Percentiles rank a stretch among this genome's conserved stretches.
Evolutionary conservation across 2,329 filamentous ascomycete species (phyloP).

Genomic region (Diplodia mutila): DNA sequence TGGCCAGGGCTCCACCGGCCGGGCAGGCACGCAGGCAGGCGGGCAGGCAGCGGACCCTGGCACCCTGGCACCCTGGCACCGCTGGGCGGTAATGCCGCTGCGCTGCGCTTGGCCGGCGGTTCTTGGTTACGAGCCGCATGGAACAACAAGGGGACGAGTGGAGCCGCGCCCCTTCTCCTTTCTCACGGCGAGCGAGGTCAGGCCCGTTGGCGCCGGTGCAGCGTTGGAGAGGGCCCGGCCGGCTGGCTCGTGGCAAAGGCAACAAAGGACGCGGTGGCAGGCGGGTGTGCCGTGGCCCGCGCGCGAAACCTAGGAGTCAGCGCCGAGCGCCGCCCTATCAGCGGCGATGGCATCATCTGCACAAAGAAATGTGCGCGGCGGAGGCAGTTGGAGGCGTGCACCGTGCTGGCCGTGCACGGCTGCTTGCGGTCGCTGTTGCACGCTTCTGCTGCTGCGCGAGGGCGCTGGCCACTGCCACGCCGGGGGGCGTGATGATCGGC

Average conservation of each 20-base stretch:
- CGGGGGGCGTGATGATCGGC: slow-evolving; percentile 9
- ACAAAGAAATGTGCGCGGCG: no score
- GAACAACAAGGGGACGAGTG: slow-evolving; percentile 3
- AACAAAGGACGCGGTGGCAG: slow-evolving; percentile 7
- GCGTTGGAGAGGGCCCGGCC: slow-evolving; percentile 1
- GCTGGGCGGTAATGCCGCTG: neutral
- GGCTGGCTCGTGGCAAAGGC: slow-evolving; percentile 21
- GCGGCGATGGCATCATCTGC: slow-evolving; percentile 6
- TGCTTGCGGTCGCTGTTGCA: slow-evolving; percentile 15
- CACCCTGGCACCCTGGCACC: no score
- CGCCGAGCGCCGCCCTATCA: slow-evolving; percentile 10
- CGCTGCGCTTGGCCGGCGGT: neutral
- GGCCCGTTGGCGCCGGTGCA: slow-evolving; percentile 4
- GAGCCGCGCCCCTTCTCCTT: slow-evolving; percentile 22
- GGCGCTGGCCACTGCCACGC: neutral
- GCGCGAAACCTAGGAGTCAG: slow-evolving; percentile 3
- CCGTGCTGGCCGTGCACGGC: slow-evolving; percentile 7
- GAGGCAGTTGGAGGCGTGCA: neutral
- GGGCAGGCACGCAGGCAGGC: neutral
- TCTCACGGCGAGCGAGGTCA: neutral
- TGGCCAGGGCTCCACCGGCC: neutral
- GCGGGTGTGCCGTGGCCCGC: neutral
- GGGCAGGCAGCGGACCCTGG: neutral
- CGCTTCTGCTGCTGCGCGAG: neutral
- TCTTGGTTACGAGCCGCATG: slow-evolving; percentile 17